Conservation (phyloP, 129 eudicot species). For the Artemisia tridentata region DNA sequence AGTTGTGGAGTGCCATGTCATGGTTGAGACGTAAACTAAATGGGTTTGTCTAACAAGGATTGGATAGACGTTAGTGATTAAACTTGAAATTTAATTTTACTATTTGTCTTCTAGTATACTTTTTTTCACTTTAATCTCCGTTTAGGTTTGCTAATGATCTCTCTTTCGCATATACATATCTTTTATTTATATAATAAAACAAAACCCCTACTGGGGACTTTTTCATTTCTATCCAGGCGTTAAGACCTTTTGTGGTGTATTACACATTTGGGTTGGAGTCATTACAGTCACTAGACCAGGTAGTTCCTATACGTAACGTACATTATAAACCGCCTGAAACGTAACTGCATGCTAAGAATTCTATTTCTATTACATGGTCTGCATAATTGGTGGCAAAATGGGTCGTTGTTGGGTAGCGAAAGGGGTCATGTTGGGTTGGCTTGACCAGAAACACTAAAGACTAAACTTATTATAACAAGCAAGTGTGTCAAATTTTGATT, state of each 20-base stretch:
- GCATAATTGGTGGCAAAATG: not conserved
- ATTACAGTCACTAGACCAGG: conserved; percentile 55
- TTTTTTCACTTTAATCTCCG: too few relatives aligned
- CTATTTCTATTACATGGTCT: not conserved
- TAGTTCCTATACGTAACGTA: conserved; percentile 11
- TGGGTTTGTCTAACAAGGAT: too few relatives aligned
- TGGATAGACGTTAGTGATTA: too few relatives aligned
- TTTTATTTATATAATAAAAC: too few relatives aligned
- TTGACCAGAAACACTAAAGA: not conserved
- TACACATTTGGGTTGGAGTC: conserved; percentile 62
- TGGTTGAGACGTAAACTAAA: not conserved
- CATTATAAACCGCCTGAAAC: conserved; percentile 13
- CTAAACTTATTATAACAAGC: not conserved
- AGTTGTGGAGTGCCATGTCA: not conserved
- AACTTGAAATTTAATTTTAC: too few relatives aligned
- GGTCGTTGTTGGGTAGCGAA: not conserved
- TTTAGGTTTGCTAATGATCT: too few relatives aligned
- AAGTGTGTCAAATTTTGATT: too few relatives aligned
- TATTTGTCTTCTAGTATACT: too few relatives aligned
- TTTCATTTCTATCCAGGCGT: conserved; percentile 49
- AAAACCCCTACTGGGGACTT: too few relatives aligned
- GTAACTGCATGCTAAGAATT: conserved; percentile 8
- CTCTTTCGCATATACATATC: too few relatives aligned
- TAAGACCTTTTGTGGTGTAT: conserved; percentile 69
- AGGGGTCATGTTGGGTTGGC: not conserved